Conservation (phyloP, 2,329 filamentous ascomycete species). For the Fusarium veterinarium region DNA sequence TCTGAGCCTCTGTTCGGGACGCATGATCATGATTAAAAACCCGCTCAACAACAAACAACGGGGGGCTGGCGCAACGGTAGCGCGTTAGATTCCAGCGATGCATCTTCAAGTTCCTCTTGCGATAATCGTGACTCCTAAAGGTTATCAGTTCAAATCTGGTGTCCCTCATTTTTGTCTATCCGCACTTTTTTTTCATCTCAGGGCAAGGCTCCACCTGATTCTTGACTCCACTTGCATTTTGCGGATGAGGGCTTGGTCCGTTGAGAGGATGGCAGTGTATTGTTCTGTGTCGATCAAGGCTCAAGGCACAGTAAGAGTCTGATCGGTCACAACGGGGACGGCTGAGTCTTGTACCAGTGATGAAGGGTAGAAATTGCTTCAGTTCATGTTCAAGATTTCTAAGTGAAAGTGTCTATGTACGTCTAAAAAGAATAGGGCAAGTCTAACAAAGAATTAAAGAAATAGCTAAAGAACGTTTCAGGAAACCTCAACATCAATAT, state of each 20-base stretch:
- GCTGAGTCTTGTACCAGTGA: too few species aligned
- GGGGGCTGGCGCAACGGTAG: constrained; percentile 15
- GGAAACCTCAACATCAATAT: background rate
- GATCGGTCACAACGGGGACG: background rate
- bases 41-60: background rate
- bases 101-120: background rate
- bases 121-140: background rate
- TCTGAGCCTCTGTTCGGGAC: too few species aligned
- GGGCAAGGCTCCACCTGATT: background rate
- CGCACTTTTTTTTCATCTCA: background rate
- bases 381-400: background rate
- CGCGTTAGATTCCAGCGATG: constrained; percentile 7
- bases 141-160: constrained; percentile 19
- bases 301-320: too few species aligned
- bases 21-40: background rate
- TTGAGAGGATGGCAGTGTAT: too few species aligned
- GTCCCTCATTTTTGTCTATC: background rate
- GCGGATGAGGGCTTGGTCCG: background rate
- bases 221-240: background rate
- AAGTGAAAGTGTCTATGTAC: background rate
- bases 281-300: background rate
- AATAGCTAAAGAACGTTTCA: background rate
- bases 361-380: background rate
- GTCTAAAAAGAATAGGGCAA: background rate
- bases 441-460: background rate